phyloP scores from a whole-genome alignment of 2,329 filamentous ascomycete genomes.

The Phialocephala subalpina region DNA sequence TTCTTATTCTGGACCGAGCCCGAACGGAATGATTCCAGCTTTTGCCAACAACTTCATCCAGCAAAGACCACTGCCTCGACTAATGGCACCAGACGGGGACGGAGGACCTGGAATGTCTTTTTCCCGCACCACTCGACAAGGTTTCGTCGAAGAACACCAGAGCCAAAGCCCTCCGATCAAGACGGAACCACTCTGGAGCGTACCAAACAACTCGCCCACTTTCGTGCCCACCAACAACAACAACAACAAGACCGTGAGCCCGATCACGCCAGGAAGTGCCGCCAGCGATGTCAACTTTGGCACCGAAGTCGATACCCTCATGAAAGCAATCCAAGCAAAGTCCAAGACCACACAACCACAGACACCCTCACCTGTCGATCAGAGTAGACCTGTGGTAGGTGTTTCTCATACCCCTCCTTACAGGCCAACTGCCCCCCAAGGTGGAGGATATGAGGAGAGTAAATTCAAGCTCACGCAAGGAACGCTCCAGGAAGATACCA shows the following conservation, averaged over 20 bases:
- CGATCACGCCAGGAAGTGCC: constrained; percentile 20
- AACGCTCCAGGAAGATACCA: constrained; percentile 33
- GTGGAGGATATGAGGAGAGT: constrained; percentile 19
- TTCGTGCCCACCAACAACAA: constrained; percentile 28
- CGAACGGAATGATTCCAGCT: constrained; percentile 40
- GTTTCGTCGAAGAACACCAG: constrained; percentile 41
- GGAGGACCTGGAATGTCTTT: constrained; percentile 36
- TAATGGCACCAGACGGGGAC: constrained; percentile 35
- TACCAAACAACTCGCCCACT: constrained; percentile 31
- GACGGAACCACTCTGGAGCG: constrained; percentile 41
- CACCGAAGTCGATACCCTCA: constrained; percentile 87
- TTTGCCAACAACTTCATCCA: constrained; percentile 42
- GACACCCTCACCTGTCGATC: constrained; percentile 34
- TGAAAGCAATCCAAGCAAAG: constrained; percentile 86
- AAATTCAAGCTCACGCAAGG: constrained; percentile 37
- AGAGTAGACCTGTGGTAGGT: constrained; percentile 39
- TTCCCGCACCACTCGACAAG: constrained; percentile 45
- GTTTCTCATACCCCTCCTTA: constrained; percentile 45
- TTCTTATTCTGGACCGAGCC: constrained; percentile 42
- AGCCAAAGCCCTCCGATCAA: constrained; percentile 49
- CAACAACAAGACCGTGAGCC: constrained; percentile 25
- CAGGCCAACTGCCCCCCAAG: constrained; percentile 21
- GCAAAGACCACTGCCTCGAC: constrained; percentile 43
- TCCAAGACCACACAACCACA: constrained; percentile 49
- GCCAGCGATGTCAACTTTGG: constrained; percentile 66